Evolutionary conservation across 2,329 filamentous ascomycete genomes (phyloP).

Genomic region (Bipolaris cookei): DNA sequence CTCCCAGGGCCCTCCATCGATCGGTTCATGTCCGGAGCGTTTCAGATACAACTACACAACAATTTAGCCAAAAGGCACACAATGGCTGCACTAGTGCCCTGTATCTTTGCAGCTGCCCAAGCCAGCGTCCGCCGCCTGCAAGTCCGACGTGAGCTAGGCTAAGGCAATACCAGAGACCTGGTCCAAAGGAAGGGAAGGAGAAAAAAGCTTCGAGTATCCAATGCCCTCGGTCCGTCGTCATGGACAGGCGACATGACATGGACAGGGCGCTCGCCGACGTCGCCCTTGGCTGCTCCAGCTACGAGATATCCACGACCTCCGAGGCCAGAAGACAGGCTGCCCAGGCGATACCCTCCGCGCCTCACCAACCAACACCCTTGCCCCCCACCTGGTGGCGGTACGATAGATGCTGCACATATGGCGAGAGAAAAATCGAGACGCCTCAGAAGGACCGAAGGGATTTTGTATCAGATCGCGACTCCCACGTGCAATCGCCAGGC

Average conservation of each 20-base stretch:
- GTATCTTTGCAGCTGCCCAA: background rate
- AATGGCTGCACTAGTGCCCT: slow-evolving; percentile 2
- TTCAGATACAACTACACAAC: slow-evolving; percentile 15
- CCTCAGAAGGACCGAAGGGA: slow-evolving; percentile 17
- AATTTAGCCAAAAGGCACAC: slow-evolving; percentile 20
- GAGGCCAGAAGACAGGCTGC: background rate
- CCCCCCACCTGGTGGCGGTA: slow-evolving; percentile 7
- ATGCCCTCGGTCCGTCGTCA: background rate
- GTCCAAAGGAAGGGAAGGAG: background rate
- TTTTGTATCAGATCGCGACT: slow-evolving; percentile 30
- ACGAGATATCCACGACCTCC: too few species aligned
- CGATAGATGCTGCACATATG: slow-evolving; percentile 2
- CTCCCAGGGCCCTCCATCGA: slow-evolving; percentile 5
- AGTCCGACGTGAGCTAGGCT: background rate
- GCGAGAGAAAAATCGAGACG: slow-evolving; percentile 9
- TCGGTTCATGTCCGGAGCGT: slow-evolving; percentile 13
- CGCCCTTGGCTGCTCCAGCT: too few species aligned
- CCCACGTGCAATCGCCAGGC: slow-evolving; percentile 35
- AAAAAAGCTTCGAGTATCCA: slow-evolving; percentile 4
- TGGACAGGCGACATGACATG: too few species aligned
- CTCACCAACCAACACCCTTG: slow-evolving; percentile 1
- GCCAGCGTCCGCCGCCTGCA: slow-evolving; percentile 4
- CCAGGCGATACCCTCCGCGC: slow-evolving; percentile 2
- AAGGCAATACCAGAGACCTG: slow-evolving; percentile 10
- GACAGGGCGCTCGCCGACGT: too few species aligned